Conservation (phyloP, 73 alveolate species). For the Stentor roeselii region DNA sequence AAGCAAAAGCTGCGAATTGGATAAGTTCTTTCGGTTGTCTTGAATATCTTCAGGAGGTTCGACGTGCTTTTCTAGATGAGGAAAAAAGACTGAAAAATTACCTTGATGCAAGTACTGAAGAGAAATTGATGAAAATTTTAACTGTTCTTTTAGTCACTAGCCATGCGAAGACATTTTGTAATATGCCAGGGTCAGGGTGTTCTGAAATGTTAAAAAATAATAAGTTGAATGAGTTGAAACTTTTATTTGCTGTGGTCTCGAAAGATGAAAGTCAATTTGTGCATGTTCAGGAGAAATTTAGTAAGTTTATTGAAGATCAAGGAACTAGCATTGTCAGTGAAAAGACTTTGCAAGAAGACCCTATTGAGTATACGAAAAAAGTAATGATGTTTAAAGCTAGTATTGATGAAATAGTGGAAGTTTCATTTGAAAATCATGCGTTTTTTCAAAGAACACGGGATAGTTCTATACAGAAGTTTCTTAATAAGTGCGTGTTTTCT, state of each 20-base stretch:
- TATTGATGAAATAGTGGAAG: constrained; percentile 69
- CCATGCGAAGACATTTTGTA: constrained; percentile 50
- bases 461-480: constrained; percentile 54
- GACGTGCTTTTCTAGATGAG: constrained; percentile 60
- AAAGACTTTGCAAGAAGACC: constrained; percentile 65
- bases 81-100: constrained; percentile 65
- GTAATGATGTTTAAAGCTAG: constrained; percentile 68
- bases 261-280: constrained; percentile 55
- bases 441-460: constrained; percentile 56
- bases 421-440: constrained; percentile 63
- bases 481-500: constrained; percentile 61
- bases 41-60: constrained; percentile 61
- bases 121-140: constrained; percentile 41
- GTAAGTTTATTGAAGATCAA: constrained; percentile 67
- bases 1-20: constrained; percentile 46
- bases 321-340: constrained; percentile 67
- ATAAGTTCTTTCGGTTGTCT: constrained; percentile 53
- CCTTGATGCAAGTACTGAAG: constrained; percentile 54
- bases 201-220: constrained; percentile 66
- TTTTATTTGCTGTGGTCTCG: constrained; percentile 55
- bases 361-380: constrained; percentile 66
- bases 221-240: constrained; percentile 65
- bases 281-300: constrained; percentile 55
- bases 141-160: constrained; percentile 53
- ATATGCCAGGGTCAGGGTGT: constrained; percentile 71